Evolutionary conservation across 164 flowering plant genomes (phyloP).

Genomic region (Kalanchoe fedtschenkoi): DNA sequence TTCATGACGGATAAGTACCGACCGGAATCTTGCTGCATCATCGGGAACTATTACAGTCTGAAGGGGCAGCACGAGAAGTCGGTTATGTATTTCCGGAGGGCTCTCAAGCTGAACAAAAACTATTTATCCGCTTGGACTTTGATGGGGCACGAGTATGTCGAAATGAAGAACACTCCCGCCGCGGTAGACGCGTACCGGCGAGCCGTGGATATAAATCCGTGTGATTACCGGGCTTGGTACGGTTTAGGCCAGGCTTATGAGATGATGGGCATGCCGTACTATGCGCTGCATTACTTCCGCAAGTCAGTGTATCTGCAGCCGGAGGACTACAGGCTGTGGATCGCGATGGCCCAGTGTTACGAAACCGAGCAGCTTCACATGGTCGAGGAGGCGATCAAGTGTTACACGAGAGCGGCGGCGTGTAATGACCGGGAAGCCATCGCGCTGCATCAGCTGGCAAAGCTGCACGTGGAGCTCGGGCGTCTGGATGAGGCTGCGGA

Average conservation of each 20-base stretch:
- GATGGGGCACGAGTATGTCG: constrained; percentile 98
- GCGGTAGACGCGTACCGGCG: constrained; percentile 90
- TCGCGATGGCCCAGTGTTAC: constrained; percentile 96
- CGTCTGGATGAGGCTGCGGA: constrained; percentile 79
- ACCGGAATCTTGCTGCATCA: constrained; percentile 95
- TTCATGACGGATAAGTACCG: constrained; percentile 85
- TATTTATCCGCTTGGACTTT: constrained; percentile 97
- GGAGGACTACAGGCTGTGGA: constrained; percentile 83
- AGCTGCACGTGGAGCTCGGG: constrained; percentile 67
- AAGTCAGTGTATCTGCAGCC: constrained; percentile 88
- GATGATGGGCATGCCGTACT: constrained; percentile 92
- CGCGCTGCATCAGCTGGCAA: constrained; percentile 79
- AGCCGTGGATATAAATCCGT: constrained; percentile 86
- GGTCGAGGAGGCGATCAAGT: constrained; percentile 94
- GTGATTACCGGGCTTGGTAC: constrained; percentile 99
- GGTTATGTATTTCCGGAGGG: constrained; percentile 83
- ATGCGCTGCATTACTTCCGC: constrained; percentile 81
- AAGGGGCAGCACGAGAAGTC: constrained; percentile 96
- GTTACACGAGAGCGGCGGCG: constrained; percentile 71
- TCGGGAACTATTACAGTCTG: constrained; percentile 94
- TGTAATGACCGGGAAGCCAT: constrained; percentile 88
- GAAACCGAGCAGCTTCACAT: constrained; percentile 78
- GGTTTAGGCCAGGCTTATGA: constrained; percentile 98
- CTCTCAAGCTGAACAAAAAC: constrained; percentile 73
- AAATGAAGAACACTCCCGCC: constrained; percentile 93